Conservation (phyloP, 2,329 filamentous ascomycete genomes). For the Cryphonectria parasitica region DNA sequence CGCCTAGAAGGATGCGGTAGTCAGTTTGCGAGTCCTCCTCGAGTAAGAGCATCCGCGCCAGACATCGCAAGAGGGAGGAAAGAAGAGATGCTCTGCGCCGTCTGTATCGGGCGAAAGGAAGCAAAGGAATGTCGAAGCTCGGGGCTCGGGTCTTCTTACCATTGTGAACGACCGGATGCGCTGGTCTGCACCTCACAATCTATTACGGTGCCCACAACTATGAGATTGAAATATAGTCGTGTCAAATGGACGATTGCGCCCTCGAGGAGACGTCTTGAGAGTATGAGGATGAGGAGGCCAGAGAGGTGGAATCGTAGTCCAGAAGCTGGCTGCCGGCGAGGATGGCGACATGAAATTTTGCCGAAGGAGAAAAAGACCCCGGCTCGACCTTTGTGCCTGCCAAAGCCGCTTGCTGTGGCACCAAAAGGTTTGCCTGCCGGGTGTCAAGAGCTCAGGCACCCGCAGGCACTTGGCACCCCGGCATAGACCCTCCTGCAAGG, state of each 20-base stretch:
- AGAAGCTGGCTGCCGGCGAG: constrained; percentile 11
- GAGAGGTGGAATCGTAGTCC: constrained; percentile 14
- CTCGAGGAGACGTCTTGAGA: not conserved
- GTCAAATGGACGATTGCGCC: not conserved
- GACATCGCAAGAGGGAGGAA: not conserved
- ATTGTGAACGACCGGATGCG: constrained; percentile 28
- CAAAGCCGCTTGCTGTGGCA: not conserved
- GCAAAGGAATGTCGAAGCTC: not conserved
- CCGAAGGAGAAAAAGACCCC: constrained; percentile 18
- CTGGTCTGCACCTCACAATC: not conserved
- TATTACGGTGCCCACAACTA: not conserved
- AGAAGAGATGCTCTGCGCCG: not conserved
- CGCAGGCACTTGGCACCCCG: not conserved
- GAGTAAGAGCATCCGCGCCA: not conserved
- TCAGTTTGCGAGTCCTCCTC: constrained; percentile 8
- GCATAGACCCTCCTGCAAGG: not conserved
- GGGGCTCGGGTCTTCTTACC: constrained; percentile 29
- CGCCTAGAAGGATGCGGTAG: constrained; percentile 60
- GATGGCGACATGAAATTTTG: constrained; percentile 29
- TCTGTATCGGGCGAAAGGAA: not conserved
- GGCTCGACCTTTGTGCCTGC: constrained; percentile 25
- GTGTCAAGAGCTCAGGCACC: not conserved
- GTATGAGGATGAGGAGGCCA: not conserved
- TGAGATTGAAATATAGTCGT: not conserved
- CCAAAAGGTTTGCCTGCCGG: constrained; percentile 12